These are phyloP conservation scores for Phanerodontia chrysosporium DNA, from an alignment of 768 basidiomycete species.

Conservation along the genomic window DNA sequence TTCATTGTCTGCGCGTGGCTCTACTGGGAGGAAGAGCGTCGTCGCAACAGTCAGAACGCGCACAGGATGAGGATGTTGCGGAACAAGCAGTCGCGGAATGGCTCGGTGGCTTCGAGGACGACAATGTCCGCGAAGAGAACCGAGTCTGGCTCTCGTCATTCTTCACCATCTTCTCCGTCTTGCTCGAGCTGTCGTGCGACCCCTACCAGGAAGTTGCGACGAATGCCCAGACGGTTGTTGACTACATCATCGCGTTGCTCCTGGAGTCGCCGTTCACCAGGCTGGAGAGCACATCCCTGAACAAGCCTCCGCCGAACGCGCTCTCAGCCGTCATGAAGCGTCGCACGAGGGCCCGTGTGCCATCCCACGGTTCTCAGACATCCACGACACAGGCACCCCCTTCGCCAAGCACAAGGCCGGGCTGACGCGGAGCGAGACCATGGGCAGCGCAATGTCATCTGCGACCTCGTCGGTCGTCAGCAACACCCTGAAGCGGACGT, in stretches of 20 bases:
- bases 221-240: conserved; percentile 85
- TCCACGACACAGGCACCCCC: conserved; percentile 37
- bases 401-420: conserved; percentile 46
- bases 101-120: conserved; percentile 65
- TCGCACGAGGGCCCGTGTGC: conserved; percentile 37
- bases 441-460: conserved; percentile 29
- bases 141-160: conserved; percentile 85
- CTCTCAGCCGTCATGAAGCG: conserved; percentile 29
- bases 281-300: conserved; percentile 64
- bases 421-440: conserved; percentile 57
- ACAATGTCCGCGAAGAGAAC: conserved; percentile 72
- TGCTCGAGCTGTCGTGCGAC: conserved; percentile 89
- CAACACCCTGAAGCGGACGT: conserved; percentile 71
- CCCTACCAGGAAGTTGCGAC: conserved; percentile 91
- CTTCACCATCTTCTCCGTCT: conserved; percentile 85
- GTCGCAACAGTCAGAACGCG: conserved; percentile 34
- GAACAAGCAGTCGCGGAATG: conserved; percentile 72
- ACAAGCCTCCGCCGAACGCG: conserved; percentile 42
- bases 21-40: conserved; percentile 89
- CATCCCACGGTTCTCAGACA: conserved; percentile 50
- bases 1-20: conserved; percentile 96
- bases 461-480: conserved; percentile 59
- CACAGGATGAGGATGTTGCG: conserved; percentile 70
- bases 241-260: conserved; percentile 88
- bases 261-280: conserved; percentile 84